Evolutionary conservation across 164 flowering plant species (phyloP), one percentile per base, ranked within the genome.

Genomic region (Dillenia turbinata): DNA sequence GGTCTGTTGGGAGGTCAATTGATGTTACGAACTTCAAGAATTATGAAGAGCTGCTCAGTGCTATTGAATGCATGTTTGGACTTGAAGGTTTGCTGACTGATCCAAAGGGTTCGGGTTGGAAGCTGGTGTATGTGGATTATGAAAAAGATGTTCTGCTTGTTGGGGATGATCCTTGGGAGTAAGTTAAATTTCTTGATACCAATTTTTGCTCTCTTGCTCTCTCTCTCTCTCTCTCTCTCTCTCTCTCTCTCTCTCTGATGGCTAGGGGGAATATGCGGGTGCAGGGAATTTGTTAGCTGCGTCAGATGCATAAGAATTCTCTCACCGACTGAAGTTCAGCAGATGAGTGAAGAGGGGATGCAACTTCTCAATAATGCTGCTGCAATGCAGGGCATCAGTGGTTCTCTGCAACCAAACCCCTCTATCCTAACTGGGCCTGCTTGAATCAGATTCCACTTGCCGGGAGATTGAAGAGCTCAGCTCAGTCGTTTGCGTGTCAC

Each of bases 91-190:
- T 90, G 65, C 89, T 95, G 9, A 82, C 78, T 62, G 90, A 85
- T 61, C 84, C 81, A 12, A 79, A 76, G 73, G 86, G 86, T 40
- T 83, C 92, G 1, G 91, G 80, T 0, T 95, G 99, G 99, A 86
- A 87, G 67, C 77, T 95, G 33, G 97, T 95, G 0, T 95, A 92
- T 53, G 96, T 90, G 54, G 99, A 95, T 66, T 90, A 82, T 53
- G 99, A 95, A 75, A 90, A 85, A 52, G 99, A 95, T 64, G 95
- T 92, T 40, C 91, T 95, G 55, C 98, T 95, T 47, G 97, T 95
- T 22, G 99, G 99, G 14, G 99, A 95, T 70, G 99, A 92, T 79
- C 99, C 99, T 10, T 95, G 99, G 99, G 95, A 92, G 99, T 95
- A 84, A 83, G 99, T 78, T 17, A 55, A 48, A 2, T 54, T n/a